phyloP scores from a whole-genome alignment of 2,329 filamentous ascomycete species.

The Ceratocystis alfenasii region DNA sequence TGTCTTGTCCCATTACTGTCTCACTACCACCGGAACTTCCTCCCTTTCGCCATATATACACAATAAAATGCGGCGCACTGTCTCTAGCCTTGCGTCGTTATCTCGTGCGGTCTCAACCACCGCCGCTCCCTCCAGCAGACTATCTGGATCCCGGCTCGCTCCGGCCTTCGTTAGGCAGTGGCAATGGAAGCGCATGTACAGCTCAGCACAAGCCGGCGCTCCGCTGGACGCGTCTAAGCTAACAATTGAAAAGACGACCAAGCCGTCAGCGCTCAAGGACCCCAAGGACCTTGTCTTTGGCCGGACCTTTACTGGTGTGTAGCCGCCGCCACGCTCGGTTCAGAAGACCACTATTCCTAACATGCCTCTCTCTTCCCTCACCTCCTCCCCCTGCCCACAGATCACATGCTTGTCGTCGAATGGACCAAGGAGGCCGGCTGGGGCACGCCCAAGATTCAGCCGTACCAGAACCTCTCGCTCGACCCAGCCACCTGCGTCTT shows the following conservation, averaged over 20 bases:
- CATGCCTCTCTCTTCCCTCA: constrained; percentile 5
- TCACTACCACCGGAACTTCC: not conserved
- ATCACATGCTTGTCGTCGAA: constrained; percentile 94
- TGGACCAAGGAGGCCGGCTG: constrained; percentile 82
- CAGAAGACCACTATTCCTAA: not conserved
- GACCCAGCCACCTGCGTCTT: constrained; percentile 95
- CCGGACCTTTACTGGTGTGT: constrained; percentile 70
- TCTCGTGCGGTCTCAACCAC: constrained; percentile 13
- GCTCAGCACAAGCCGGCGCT: constrained; percentile 43
- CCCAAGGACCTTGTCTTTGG: constrained; percentile 82
- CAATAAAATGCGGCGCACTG: constrained; percentile 19
- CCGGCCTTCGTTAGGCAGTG: constrained; percentile 8
- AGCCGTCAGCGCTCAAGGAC: constrained; percentile 61
- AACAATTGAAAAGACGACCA: constrained; percentile 58
- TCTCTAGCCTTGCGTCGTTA: constrained; percentile 15
- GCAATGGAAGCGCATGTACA: constrained; percentile 19
- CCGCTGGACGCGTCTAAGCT: constrained; percentile 65
- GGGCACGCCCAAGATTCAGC: constrained; percentile 69
- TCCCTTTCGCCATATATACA: not conserved
- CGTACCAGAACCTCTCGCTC: constrained; percentile 93
- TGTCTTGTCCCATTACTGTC: not conserved
- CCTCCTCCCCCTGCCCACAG: constrained; percentile 34
- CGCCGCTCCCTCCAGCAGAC: not conserved
- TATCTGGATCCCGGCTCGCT: not conserved
- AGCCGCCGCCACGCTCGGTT: not conserved